A percentile compares a stretch with the other conserved stretches of the same genome.
Evolutionary conservation across 2,329 filamentous ascomycete genomes (phyloP).

Genomic region (Venturia aucupariae): DNA sequence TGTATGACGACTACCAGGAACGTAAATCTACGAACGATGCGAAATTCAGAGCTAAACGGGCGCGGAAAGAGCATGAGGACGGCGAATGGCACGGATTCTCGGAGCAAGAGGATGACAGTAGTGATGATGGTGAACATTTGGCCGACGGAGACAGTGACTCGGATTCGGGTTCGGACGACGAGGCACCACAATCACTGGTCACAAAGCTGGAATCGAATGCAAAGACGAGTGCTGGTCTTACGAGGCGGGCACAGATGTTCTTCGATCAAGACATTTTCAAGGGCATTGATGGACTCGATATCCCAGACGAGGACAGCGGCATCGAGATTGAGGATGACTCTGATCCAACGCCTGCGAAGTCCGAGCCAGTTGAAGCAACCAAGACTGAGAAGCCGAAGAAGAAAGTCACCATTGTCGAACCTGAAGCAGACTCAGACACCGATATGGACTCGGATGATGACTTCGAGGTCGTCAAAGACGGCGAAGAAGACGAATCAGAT

Average conservation of each 20-base stretch:
- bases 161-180: constrained; percentile 49
- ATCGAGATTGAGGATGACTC: constrained; percentile 22
- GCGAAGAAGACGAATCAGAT: constrained; percentile 40
- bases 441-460: constrained; percentile 14
- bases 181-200: constrained; percentile 43
- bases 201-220: constrained; percentile 52
- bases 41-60: constrained; percentile 84
- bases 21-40: constrained; percentile 70
- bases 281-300: constrained; percentile 58
- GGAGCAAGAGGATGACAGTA: constrained; percentile 44
- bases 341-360: not conserved
- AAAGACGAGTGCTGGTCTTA: constrained; percentile 50
- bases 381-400: constrained; percentile 1
- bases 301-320: constrained; percentile 36
- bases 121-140: constrained; percentile 46
- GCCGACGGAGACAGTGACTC: constrained; percentile 55
- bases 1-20: constrained; percentile 82
- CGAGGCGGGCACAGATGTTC: constrained; percentile 76
- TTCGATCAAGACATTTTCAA: constrained; percentile 95
- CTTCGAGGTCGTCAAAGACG: constrained; percentile 20
- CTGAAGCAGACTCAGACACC: constrained; percentile 23
- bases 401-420: not conserved
- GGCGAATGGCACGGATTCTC: constrained; percentile 92
- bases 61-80: constrained; percentile 69
- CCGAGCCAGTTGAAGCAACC: constrained; percentile 1